Base-by-base conservation (phyloP, 148 eudicot species). In the Arbutus unedo region DNA sequence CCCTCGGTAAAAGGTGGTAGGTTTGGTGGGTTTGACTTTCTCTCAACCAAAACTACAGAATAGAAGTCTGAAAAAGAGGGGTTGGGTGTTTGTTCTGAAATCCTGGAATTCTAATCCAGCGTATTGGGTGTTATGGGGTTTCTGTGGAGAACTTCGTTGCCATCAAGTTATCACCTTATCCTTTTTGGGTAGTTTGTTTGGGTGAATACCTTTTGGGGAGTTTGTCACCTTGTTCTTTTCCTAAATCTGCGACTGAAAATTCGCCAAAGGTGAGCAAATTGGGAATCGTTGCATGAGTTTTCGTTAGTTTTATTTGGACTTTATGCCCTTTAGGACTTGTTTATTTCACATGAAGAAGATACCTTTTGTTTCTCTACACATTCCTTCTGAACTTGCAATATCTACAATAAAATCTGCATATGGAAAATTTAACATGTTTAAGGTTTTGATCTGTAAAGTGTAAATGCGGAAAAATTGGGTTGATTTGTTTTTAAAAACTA, bases 21-120 rank as follows among this genome's bases (percentile, higher is more conserved):
- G 86, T 88, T 88, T 88, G 89, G 88, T 83, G 85, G 88, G 90
- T 83, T 87, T 90, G 88, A 90, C 88, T 88, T 87, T 31, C 71
- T 60, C 62, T 50, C 11, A 15, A 11, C 38, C 38, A 16, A 56
- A 11, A 10, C 3, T 71, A 31, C 41, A 60, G 79, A 81, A 18
- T 57, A 6, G 50, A 44, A 71, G 67, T 67, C 16, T 45, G 81
- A 11, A 21, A 21, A 53, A 48, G 31, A 16, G 43, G 73, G 51
- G 68, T 78, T 64, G 68, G 70, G 11, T 70, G 74, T 5, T 41
- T 70, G 19, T 14, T 38, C 74, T 60, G 59, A 18, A 74, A 21
- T 41, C n/a, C 47, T 50, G 3, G 19, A 59, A 50, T 41, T 74
- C 23, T 70, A 55, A 50, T 74, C 75, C 44, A 45, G 41, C 16